Percentiles rank a stretch among this genome's conserved stretches.
These are phyloP conservation scores for Sechiopsis laciniata DNA, from an alignment of 306 rosid species.

Conservation along the genomic window DNA sequence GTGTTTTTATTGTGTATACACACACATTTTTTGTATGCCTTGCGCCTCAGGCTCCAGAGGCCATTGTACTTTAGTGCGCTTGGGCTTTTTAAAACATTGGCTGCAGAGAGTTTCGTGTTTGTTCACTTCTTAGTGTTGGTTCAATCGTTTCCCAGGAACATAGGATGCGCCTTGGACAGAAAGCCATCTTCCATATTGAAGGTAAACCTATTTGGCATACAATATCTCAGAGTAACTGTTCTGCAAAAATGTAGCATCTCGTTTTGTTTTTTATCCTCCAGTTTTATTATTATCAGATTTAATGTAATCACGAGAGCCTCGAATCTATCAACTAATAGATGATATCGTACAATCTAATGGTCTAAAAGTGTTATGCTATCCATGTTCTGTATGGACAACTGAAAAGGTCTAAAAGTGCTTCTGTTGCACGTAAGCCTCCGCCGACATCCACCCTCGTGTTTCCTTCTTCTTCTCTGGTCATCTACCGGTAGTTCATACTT, in stretches of 20 bases:
- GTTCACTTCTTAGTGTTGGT: neutral
- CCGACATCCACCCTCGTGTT: too few relatives aligned
- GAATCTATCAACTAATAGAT: neutral
- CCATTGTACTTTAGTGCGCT: neutral
- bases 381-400: too few relatives aligned
- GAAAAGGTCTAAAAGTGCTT: neutral
- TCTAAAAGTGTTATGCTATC: too few relatives aligned
- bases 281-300: neutral
- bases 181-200: constrained; percentile 89
- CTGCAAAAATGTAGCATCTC: neutral
- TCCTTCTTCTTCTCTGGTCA: too few relatives aligned
- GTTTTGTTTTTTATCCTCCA: neutral
- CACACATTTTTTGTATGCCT: too few relatives aligned
- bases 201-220: constrained; percentile 41
- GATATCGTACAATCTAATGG: too few relatives aligned
- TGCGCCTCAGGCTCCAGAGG: too few relatives aligned
- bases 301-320: too few relatives aligned
- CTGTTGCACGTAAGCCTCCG: too few relatives aligned
- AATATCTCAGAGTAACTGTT: neutral
- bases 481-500: too few relatives aligned
- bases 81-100: neutral
- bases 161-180: constrained; percentile 94
- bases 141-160: constrained; percentile 60
- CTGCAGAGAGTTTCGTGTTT: neutral
- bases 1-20: neutral